Evolutionary conservation across 2,329 filamentous ascomycete genomes (phyloP), one percentile per base, ranked within the genome.

Genomic region (Epichloe sp.): DNA sequence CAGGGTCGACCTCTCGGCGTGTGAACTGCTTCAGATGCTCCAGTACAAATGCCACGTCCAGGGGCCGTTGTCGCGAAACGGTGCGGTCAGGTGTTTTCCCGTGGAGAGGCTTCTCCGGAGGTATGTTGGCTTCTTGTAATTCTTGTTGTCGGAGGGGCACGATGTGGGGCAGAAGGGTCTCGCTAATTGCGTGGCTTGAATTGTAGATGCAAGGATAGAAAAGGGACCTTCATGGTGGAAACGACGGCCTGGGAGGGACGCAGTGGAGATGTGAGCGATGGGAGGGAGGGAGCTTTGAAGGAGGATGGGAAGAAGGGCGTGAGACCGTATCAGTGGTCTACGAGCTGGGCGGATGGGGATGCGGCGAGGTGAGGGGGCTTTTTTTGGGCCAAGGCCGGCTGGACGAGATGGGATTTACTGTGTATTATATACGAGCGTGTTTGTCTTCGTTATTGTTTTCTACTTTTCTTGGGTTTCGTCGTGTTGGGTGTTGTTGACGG

Each of bases 231-330:
- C 58, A 75, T 70, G 62, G 76, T 82, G 43, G 80, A 84, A 66
- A 84, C 80, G 23, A 83, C 80, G 12, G 71, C 73, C 43, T 83
- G 79, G 80, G 79, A 83, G 65, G 71, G 64, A 53, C 62, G 60
- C 53, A 57, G 56, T 44, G 56, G 23, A 55, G 4, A 31, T 4
- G 15, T 10, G 41, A 14, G 31, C 3, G 23, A 2, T 17, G 23
- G 23, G 23, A 17, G 6, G 23, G 21, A 23, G 21, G 36, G 17
- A 4, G 14, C 19, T 10, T 19, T 26, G 40, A 36, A 36, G 15
- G 49, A 17, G 26, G 40, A 4, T 37, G 46, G 3, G 8, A 19
- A 19, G 12, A 21, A 56, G 38, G 48, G 55, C 6, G 38, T 53
- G 44, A 59, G 57, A 44, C 60, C 62, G 49, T 60, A 58, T 17